Base-by-base conservation (phyloP, 1,284 basidiomycete genomes). In the Stygiomarasmius scandens region DNA sequence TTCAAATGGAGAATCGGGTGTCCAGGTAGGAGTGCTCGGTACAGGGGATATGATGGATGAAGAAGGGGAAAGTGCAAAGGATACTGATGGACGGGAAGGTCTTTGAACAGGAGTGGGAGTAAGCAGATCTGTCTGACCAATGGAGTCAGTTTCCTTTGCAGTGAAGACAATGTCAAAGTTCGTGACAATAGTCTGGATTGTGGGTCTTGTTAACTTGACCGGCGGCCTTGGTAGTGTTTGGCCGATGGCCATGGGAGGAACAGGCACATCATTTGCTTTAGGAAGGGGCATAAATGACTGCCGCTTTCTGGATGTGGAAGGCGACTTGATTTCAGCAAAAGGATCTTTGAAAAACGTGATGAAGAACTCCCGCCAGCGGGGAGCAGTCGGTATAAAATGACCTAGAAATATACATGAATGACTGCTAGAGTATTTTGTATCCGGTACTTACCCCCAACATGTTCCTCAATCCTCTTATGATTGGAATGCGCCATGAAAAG, bases 311-410 rank as follows among this genome's bases (percentile, higher is more conserved):
- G 10, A 32, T 38, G 34, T 32, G 48, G 57, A 9, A 49, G 59
- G 59, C 4, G 59, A 61, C 16, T 52, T 23, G 27, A 61, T 61
- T 22, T 61, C 55, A 3, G 43, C 44, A 36, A 58, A 61, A 14
- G 59, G 59, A 22, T 56, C 19, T 12, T 34, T 20, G 49, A 60
- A 58, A 23, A 60, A 61, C n/a, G 48, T 32, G 25, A 49, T 38
- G 9, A 61, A 55, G 34, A 61, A 61, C 22, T 55, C 27, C n/a
- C 45, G 56, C 59, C 59, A 61, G 47, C 49, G 53, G 11, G 52
- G 27, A 29, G 50, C 20, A 20, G 49, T 45, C 10, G 59, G 59
- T 20, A 61, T 57, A 36, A 58, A 57, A 36, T 61, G 59, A 25
- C 56, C 59, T 56, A n/a, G 2, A 1, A 27, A 54, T 36, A 16